These are phyloP conservation scores for Hypoxylon sp. DNA, from an alignment of 2,329 filamentous ascomycete genomes.

Conservation along the genomic window DNA sequence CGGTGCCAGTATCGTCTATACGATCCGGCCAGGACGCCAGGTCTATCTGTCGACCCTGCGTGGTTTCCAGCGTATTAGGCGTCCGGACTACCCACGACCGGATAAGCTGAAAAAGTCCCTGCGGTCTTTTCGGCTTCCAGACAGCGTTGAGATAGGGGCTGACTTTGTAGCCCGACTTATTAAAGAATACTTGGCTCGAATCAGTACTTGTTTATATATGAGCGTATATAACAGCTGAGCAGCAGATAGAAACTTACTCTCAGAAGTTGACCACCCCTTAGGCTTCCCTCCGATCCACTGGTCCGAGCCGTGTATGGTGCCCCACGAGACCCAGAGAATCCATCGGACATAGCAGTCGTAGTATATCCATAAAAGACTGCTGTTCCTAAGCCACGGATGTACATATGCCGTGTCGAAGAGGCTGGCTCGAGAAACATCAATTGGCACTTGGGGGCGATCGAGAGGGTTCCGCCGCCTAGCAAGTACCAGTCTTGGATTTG, in stretches of 20 bases:
- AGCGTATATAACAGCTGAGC: constrained; percentile 11
- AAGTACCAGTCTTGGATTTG: constrained; percentile 48
- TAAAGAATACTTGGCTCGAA: constrained; percentile 58
- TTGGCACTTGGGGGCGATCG: constrained; percentile 60
- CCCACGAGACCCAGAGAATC: constrained; percentile 61
- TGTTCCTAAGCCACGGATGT: constrained; percentile 62
- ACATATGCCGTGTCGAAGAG: constrained; percentile 67
- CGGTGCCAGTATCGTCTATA: constrained; percentile 57
- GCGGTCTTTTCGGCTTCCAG: constrained; percentile 51
- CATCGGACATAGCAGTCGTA: constrained; percentile 63
- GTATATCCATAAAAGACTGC: constrained; percentile 60
- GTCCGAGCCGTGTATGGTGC: constrained; percentile 62
- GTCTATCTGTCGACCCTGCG: constrained; percentile 59
- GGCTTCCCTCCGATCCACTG: constrained; percentile 65
- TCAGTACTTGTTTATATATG: neutral
- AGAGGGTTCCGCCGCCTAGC: constrained; percentile 39
- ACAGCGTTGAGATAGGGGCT: constrained; percentile 42
- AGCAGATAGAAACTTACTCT: constrained; percentile 42
- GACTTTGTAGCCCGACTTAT: constrained; percentile 47
- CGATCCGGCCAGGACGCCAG: constrained; percentile 61
- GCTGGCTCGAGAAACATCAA: constrained; percentile 63
- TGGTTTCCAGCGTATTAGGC: constrained; percentile 57
- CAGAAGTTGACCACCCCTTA: constrained; percentile 49
- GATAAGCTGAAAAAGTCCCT: constrained; percentile 54
- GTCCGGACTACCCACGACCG: constrained; percentile 58